Conservation (phyloP, 1,284 basidiomycete species). For the Rhodotorula mucilaginosa region DNA sequence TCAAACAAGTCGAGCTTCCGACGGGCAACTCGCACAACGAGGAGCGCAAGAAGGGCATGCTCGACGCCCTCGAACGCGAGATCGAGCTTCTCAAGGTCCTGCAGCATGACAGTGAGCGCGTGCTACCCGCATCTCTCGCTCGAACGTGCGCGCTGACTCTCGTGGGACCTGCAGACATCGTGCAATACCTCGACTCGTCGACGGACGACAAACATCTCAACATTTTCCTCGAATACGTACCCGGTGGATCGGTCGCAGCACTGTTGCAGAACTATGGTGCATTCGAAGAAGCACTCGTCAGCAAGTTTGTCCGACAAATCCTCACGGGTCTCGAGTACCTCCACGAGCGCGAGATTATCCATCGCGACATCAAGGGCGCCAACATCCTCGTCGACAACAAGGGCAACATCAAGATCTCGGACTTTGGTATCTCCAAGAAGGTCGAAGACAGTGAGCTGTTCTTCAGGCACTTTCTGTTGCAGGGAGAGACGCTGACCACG, state of each 20-base stretch:
- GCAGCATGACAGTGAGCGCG: slow-evolving; percentile 69
- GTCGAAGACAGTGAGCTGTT: slow-evolving; percentile 79
- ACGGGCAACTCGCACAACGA: slow-evolving; percentile 82
- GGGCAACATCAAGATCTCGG: slow-evolving; percentile 96
- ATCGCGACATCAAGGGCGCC: slow-evolving; percentile 97
- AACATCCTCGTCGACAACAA: slow-evolving; percentile 99
- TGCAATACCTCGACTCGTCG: slow-evolving; percentile 89
- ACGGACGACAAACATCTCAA: slow-evolving; percentile 85
- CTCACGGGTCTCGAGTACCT: slow-evolving; percentile 87
- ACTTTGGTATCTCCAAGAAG: slow-evolving; percentile 99
- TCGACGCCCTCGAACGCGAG: slow-evolving; percentile 89
- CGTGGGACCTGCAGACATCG: slow-evolving; percentile 60
- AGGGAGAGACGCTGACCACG: not conserved
- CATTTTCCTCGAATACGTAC: slow-evolving; percentile 98
- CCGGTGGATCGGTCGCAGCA: slow-evolving; percentile 93
- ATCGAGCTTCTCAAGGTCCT: slow-evolving; percentile 93
- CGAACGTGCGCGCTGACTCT: not conserved
- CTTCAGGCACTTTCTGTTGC: too few species aligned
- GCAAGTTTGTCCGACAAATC: slow-evolving; percentile 93
- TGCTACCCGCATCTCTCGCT: too few species aligned
- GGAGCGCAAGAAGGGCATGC: slow-evolving; percentile 91
- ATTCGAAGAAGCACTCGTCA: slow-evolving; percentile 91
- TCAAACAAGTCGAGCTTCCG: slow-evolving; percentile 96
- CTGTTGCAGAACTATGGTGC: slow-evolving; percentile 91
- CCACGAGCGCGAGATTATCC: slow-evolving; percentile 91